Conservation (phyloP, 78 protist genomes). For the Dictyostelium firmibasis region DNA sequence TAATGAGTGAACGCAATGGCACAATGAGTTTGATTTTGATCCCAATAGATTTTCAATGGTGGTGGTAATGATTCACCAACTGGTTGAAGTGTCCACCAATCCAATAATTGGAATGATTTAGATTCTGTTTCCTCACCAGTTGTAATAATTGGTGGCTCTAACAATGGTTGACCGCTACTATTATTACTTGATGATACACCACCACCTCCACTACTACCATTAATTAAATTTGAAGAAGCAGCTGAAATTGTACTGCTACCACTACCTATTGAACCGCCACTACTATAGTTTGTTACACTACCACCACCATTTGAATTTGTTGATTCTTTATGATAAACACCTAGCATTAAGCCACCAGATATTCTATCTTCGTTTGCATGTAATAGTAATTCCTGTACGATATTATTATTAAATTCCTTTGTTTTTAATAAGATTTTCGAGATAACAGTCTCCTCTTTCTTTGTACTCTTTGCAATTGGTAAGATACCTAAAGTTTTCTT, state of each 20-base stretch:
- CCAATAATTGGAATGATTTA: slow-evolving; percentile 38
- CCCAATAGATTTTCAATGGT: slow-evolving; percentile 68
- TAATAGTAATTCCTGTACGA: slow-evolving; percentile 22
- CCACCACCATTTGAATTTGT: neutral
- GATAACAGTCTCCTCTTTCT: slow-evolving; percentile 31
- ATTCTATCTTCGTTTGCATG: slow-evolving; percentile 57
- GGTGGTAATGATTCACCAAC: slow-evolving; percentile 63
- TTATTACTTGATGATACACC: neutral
- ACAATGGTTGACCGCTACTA: neutral
- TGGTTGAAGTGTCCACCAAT: slow-evolving; percentile 78
- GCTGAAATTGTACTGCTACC: neutral
- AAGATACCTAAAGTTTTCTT: slow-evolving; percentile 24
- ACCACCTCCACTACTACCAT: neutral
- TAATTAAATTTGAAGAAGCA: neutral
- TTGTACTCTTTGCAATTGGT: neutral
- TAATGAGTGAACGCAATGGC: slow-evolving; percentile 26
- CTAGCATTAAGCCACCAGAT: slow-evolving; percentile 53
- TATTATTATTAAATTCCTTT: neutral
- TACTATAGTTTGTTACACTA: too few species aligned
- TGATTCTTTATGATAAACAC: slow-evolving; percentile 23
- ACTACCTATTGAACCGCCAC: neutral
- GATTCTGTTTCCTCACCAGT: slow-evolving; percentile 67
- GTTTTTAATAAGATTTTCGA: slow-evolving; percentile 56
- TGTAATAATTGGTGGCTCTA: slow-evolving; percentile 31
- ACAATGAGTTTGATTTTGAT: slow-evolving; percentile 47